Conservation (phyloP, 2,329 filamentous ascomycete species). For the Ophiostoma sp. region DNA sequence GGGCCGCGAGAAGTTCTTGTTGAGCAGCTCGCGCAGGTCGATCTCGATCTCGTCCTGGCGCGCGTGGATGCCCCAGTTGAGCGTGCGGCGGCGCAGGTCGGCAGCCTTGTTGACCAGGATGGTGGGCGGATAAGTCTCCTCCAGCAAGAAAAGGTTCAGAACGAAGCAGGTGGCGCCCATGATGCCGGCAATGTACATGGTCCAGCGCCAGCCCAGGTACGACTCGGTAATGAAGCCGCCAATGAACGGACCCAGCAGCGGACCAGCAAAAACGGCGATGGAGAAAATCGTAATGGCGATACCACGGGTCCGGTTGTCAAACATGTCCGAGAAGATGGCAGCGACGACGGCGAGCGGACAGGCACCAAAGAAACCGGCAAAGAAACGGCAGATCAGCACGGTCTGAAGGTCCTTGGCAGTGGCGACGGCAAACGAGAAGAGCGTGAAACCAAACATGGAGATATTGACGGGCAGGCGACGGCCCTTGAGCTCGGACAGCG, state of each 20-base stretch:
- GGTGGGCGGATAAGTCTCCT: constrained; percentile 65
- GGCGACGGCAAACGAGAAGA: constrained; percentile 61
- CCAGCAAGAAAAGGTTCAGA: constrained; percentile 57
- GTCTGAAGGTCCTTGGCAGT: constrained; percentile 64
- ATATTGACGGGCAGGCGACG: constrained; percentile 57
- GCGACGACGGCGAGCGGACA: constrained; percentile 64
- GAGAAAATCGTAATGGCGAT: constrained; percentile 54
- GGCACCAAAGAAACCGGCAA: constrained; percentile 66
- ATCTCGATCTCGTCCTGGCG: constrained; percentile 68
- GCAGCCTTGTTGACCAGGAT: constrained; percentile 58
- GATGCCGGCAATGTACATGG: constrained; percentile 58
- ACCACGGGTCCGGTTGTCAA: constrained; percentile 58
- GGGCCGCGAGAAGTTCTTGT: constrained; percentile 63
- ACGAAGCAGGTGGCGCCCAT: constrained; percentile 58
- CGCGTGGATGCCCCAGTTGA: constrained; percentile 66
- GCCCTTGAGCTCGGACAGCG: constrained; percentile 66
- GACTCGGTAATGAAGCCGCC: constrained; percentile 62
- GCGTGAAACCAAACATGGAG: constrained; percentile 62
- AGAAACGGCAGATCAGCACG: constrained; percentile 67
- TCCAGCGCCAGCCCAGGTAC: constrained; percentile 68
- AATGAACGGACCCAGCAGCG: constrained; percentile 62
- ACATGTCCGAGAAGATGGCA: constrained; percentile 68
- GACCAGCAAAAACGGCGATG: constrained; percentile 61
- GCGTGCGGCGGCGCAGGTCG: constrained; percentile 57
- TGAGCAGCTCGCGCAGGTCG: constrained; percentile 57